Conservation (phyloP, 352 stramenopile species). For the Globisporangium splendens region DNA sequence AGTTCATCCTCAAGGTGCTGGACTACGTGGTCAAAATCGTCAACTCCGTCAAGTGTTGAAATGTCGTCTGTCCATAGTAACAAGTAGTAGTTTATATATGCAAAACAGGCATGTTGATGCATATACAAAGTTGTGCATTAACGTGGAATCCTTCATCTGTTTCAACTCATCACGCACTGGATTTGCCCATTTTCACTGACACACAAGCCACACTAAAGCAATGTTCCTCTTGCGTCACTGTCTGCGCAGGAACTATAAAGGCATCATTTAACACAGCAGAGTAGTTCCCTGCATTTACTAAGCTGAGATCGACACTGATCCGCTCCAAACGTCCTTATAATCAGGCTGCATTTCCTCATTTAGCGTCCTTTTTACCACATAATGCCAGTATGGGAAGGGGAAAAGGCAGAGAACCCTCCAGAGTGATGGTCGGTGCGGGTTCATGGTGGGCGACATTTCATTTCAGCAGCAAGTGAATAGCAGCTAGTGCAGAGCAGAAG, state of each 20-base stretch:
- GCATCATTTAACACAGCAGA: neutral
- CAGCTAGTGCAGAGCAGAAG: neutral
- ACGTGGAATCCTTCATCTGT: no score
- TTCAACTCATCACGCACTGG: no score
- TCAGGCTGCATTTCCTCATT: neutral
- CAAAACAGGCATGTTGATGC: neutral
- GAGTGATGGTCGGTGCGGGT: slow-evolving; percentile 9
- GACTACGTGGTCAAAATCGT: slow-evolving; percentile 50
- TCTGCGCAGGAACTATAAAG: neutral
- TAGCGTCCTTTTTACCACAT: neutral
- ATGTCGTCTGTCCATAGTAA: neutral
- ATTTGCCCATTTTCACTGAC: no score
- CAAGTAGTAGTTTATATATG: neutral
- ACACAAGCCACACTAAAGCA: neutral
- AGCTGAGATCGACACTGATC: neutral
- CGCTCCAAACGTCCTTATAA: neutral
- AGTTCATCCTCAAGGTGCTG: slow-evolving; percentile 52
- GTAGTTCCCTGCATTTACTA: neutral
- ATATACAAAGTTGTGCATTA: no score
- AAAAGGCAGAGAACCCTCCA: slow-evolving; percentile 5
- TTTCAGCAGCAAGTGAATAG: neutral
- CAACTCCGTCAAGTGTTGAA: slow-evolving; percentile 18
- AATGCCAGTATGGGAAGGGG: neutral
- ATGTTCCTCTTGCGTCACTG: neutral
- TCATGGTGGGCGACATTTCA: neutral